Base-by-base conservation (phyloP, 306 rosid species). In the Cucumis cinereus region DNA sequence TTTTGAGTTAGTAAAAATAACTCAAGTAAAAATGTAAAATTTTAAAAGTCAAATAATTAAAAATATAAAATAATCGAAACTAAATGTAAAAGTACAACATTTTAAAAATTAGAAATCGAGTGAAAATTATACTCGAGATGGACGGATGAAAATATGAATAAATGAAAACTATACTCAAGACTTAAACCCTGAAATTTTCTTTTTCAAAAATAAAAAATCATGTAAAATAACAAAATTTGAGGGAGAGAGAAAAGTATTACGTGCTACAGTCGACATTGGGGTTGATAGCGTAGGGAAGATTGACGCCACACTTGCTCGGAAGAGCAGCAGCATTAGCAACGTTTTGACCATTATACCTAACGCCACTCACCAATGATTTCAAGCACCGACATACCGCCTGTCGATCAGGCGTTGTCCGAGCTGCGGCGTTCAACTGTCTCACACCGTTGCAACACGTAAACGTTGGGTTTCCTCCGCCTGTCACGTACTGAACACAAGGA, bases 201-300 rank as follows among this genome's bases (percentile, higher is more conserved):
- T 38, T 38, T 38, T 7, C 41, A 38, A 40, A 41, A 38, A 3
- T 0, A 30, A 30, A 30, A 30, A 5, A 30, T 30, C 35, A 30
- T 30, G 3, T 30, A 30, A 38, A 1, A 8, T 0, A 38, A 38
- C 38, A 45, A 45, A 45, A 3, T 45, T 45, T 45, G 50, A 45
- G 50, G 12, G 16, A 12, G 14, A 3, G 14, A 13, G 14, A 43
- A 30, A 30, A 3, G 4, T 58, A 12, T 26, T 63, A 64, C 72
- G 26, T 41, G 35, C 1, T 41, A 70, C 98, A 89, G 77, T 92
- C 80, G 7, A 86, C 85, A 60, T 47, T 35, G 30, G 90, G 86
- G 84, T 91, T 89, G 83, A 92, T 90, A 83, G 74, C 77, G 85
- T 90, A 92, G 77, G 91, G 94, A 81, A 90, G 68, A 64, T 77